A percentile compares a stretch with the other conserved stretches of the same genome.
Conservation (phyloP, 2,329 filamentous ascomycete species). For the Fusarium sp. region DNA sequence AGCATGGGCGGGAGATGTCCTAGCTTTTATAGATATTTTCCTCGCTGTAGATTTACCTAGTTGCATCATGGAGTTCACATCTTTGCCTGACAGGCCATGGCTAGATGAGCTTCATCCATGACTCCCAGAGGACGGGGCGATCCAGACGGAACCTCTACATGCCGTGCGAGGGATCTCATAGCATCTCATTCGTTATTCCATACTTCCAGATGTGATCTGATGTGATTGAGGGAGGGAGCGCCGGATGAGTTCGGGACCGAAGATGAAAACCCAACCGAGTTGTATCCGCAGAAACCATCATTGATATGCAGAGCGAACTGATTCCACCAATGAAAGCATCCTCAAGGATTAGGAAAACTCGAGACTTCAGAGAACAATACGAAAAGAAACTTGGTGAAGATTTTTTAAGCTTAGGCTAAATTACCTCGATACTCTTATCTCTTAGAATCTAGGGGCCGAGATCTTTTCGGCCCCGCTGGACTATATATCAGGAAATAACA, state of each 20-base stretch:
- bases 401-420: not conserved
- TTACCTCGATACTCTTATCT: not conserved
- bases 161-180: not conserved
- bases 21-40: not conserved
- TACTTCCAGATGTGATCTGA: not conserved
- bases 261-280: not conserved
- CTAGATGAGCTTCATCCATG: not conserved
- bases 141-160: not conserved
- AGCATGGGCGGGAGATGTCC: not conserved
- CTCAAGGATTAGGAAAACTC: not conserved
- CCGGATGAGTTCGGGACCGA: not conserved
- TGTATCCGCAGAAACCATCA: no score
- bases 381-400: no score
- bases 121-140: no score
- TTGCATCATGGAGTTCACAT: not conserved
- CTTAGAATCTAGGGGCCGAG: not conserved
- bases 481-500: no score
- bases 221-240: not conserved
- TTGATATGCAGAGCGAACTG: not conserved
- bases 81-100: not conserved
- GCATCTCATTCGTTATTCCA: not conserved
- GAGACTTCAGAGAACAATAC: not conserved
- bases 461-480: not conserved
- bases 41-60: not conserved
- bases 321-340: not conserved